These are phyloP conservation scores for Paracoccidioides lutzii DNA, from an alignment of 2,329 filamentous ascomycete species.

Conservation along the genomic window DNA sequence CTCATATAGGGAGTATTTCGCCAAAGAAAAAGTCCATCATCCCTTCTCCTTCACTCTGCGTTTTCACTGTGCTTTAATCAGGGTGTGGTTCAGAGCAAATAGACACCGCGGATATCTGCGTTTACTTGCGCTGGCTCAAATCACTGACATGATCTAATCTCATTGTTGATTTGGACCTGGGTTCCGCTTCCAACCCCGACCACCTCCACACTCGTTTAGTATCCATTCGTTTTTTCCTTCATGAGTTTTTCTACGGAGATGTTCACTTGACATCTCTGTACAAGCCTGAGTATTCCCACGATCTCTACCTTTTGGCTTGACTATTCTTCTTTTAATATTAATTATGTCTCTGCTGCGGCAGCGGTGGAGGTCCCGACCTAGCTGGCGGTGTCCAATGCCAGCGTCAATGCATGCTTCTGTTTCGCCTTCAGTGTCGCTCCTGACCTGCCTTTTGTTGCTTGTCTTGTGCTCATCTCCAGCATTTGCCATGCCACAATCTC, in stretches of 20 bases:
- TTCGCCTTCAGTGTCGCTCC: slow-evolving; percentile 5
- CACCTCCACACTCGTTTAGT: background rate
- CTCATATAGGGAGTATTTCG: background rate
- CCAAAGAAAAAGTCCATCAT: background rate
- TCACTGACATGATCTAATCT: background rate
- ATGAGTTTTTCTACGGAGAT: background rate
- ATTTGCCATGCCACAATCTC: background rate
- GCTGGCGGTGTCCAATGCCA: slow-evolving; percentile 5
- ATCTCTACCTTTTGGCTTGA: background rate
- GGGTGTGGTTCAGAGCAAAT: background rate
- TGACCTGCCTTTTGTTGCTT: background rate
- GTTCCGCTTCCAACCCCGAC: background rate
- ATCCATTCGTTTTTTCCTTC: background rate
- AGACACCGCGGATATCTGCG: background rate
- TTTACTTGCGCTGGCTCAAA: background rate
- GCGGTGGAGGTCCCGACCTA: slow-evolving; percentile 16
- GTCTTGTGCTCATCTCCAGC: background rate
- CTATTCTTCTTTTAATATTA: background rate
- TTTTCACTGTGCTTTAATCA: background rate
- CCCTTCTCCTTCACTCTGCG: background rate
- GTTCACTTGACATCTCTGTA: background rate
- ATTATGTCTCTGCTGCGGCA: background rate
- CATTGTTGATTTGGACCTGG: background rate
- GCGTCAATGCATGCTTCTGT: background rate
- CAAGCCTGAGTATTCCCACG: background rate